Base-by-base conservation (phyloP, 805 yeast species). In the Vanderwaltozyma verrucispora region DNA sequence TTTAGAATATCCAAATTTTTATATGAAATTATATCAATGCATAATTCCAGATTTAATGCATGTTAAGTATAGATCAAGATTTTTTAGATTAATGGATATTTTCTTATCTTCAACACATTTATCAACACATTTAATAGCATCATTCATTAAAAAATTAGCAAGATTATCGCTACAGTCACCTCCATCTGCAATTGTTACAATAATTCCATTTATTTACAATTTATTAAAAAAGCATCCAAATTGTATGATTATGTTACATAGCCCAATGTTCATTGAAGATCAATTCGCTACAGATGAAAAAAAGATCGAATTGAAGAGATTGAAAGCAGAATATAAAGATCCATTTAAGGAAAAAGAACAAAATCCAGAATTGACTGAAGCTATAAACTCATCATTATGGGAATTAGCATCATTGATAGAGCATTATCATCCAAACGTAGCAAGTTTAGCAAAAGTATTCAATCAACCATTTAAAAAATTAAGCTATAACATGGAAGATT, bases 371-470 rank as follows among this genome's bases (percentile, higher is more conserved):
- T 64, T 71, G 40, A 81, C 96, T 0, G 66, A 74, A 25, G 96
- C 97, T 4, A 64, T 88, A 26, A 78, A 72, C 7, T 83, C 95
- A 1, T 88, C 96, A 0, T 60, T 88, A 33, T 92, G 98, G 98
- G 98, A 92, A 60, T 56, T 89, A 39, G 84, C 82, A 41, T 69
- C 94, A 0, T 62, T 83, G 39, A 75, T 79, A 65, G 61, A 74
- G 11, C 98, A 92, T 56, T 89, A 87, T 54, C 97, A 92, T 62
- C 96, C 97, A 13, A 92, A 92, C 51, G 86, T 92, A 11, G 89
- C 96, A 1, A 81, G 96, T 0, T 67, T 92, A 49, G 96, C 96
- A 14, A 80, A 77, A 54, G 83, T 92, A 23, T 82, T 84, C 54
- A 71, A 77, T 15, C 96, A 92, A 60, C 96, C 96, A 3, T 89